Conservation (phyloP, 208 protist genomes). For the Leishmania amazonensis region DNA sequence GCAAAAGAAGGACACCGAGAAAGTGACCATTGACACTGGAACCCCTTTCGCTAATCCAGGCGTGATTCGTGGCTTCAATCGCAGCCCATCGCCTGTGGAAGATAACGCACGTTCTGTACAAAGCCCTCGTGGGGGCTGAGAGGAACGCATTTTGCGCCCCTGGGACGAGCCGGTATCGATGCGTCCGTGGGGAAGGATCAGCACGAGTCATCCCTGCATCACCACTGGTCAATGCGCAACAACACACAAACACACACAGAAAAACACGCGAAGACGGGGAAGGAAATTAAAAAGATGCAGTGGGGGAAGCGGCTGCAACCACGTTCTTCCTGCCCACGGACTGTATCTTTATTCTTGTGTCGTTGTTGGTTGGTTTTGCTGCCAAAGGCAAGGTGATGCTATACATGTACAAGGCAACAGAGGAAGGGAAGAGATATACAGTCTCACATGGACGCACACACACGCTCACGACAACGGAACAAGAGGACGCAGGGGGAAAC, state of each 20-base stretch:
- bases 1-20: neutral
- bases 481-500: neutral
- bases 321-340: neutral
- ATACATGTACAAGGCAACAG: conserved; percentile 17
- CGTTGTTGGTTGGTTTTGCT: neutral
- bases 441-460: neutral
- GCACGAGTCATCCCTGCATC: neutral
- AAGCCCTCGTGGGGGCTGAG: neutral
- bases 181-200: neutral
- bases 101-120: neutral
- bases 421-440: neutral
- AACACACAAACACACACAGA: neutral
- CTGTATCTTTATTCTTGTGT: neutral
- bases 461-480: neutral
- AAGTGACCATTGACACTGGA: neutral
- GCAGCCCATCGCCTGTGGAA: neutral
- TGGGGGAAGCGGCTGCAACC: neutral
- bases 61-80: neutral
- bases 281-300: neutral
- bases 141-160: neutral
- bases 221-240: neutral
- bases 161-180: neutral
- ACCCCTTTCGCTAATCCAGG: neutral
- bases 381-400: neutral
- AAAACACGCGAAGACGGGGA: neutral